These are phyloP conservation scores for Populus nigra DNA, from an alignment of 345 rosid genomes.

Conservation along the genomic window DNA sequence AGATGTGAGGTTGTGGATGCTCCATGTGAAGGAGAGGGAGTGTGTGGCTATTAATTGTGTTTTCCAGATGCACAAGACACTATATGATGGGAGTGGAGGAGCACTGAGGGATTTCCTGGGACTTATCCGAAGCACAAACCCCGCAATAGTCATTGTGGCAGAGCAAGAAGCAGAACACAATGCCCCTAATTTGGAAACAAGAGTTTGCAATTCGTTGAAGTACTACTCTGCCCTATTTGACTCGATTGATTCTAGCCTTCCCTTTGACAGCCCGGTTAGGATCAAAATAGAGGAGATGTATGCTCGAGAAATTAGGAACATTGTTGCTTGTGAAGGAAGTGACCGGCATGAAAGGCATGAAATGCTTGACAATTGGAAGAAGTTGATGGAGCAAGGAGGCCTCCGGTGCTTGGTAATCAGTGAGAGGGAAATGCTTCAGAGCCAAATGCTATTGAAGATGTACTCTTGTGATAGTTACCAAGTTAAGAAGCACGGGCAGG, in stretches of 20 bases:
- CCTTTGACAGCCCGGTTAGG: constrained; percentile 61
- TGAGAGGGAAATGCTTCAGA: constrained; percentile 78
- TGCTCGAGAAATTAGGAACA: constrained; percentile 73
- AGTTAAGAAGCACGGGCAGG: constrained; percentile 45
- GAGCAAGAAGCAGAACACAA: constrained; percentile 87
- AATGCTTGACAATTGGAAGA: constrained; percentile 62
- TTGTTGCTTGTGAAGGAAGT: constrained; percentile 89
- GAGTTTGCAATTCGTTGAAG: constrained; percentile 69
- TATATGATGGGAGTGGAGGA: constrained; percentile 63
- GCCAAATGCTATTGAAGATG: constrained; percentile 88
- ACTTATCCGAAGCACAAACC: constrained; percentile 81
- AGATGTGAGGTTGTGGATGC: constrained; percentile 99
- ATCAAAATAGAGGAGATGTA: constrained; percentile 79
- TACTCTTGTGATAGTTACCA: constrained; percentile 46
- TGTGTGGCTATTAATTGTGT: constrained; percentile 77
- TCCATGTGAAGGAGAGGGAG: constrained; percentile 90
- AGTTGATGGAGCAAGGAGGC: constrained; percentile 78
- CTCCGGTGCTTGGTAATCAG: constrained; percentile 51
- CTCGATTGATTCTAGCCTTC: constrained; percentile 55
- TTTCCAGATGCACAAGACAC: constrained; percentile 83
- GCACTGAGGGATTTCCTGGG: constrained; percentile 73
- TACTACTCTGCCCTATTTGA: constrained; percentile 83
- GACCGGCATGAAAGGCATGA: constrained; percentile 82
- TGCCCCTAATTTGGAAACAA: constrained; percentile 44
- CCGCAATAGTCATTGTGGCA: constrained; percentile 55